A percentile compares a stretch with the other conserved stretches of the same genome.
Evolutionary conservation across 108 stramenopile genomes (phyloP).

Genomic region (Phaeodactylum tricornutum): DNA sequence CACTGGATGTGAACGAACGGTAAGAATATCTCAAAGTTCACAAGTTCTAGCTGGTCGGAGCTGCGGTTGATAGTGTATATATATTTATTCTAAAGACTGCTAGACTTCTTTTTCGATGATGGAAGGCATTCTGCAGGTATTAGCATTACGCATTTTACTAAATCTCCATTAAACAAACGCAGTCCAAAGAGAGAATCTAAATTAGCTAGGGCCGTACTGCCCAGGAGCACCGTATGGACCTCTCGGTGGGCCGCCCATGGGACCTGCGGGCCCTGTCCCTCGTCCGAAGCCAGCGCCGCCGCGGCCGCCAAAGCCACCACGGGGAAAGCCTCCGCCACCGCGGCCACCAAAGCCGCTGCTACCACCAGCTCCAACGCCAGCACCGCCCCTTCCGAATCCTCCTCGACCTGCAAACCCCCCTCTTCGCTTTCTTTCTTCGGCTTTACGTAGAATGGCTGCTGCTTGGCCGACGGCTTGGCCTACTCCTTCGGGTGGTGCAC

Average conservation of each 20-base stretch:
- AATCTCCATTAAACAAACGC: no score
- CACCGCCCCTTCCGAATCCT: slow-evolving; percentile 40
- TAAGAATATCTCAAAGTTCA: no score
- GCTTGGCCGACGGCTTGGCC: slow-evolving; percentile 84
- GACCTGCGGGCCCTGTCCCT: neutral
- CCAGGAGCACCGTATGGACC: slow-evolving; percentile 17
- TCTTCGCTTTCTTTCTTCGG: slow-evolving; percentile 57
- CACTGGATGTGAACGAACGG: no score
- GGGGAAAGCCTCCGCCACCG: slow-evolving; percentile 12
- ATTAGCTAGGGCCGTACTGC: no score
- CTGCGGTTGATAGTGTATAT: no score
- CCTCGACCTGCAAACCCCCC: slow-evolving; percentile 49
- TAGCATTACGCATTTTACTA: no score
- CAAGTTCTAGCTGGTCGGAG: no score
- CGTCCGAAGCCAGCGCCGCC: slow-evolving; percentile 3
- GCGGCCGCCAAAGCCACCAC: slow-evolving; percentile 11
- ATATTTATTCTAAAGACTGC: no score
- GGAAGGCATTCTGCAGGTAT: no score
- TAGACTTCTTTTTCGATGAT: no score
- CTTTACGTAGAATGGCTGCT: slow-evolving; percentile 82
- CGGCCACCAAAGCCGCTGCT: slow-evolving; percentile 11
- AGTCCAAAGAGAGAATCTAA: no score
- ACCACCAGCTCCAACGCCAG: slow-evolving; percentile 29
- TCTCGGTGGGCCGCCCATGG: neutral
- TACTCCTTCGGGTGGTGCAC: slow-evolving; percentile 87